Evolutionary conservation across 2,329 filamentous ascomycete genomes (phyloP).

Genomic region (Magnaporthiopsis incrustans): DNA sequence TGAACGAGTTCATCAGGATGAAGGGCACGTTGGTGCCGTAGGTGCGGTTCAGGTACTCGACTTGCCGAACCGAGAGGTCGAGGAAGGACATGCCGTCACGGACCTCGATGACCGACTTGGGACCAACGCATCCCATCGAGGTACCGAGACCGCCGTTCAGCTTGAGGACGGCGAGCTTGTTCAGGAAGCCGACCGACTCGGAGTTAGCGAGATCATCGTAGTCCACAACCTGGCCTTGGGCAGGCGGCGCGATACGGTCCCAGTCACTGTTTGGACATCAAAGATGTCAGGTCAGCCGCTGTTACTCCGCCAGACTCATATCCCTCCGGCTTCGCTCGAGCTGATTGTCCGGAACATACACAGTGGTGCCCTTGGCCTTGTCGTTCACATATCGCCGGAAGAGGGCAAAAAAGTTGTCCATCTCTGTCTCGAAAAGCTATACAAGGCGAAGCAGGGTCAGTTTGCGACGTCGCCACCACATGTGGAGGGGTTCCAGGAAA

Average conservation of each 20-base stretch:
- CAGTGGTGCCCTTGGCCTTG: conserved; percentile 93
- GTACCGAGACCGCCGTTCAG: conserved; percentile 98
- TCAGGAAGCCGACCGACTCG: conserved; percentile 88
- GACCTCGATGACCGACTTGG: conserved; percentile 99
- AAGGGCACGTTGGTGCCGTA: conserved; percentile 97
- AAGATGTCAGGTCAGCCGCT: background rate
- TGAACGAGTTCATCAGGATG: conserved; percentile 99
- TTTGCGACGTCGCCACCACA: background rate
- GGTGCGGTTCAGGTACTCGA: conserved; percentile 97
- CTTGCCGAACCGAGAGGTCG: conserved; percentile 95
- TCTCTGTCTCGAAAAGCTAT: conserved; percentile 93
- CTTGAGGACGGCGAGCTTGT: conserved; percentile 97
- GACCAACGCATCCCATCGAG: conserved; percentile 98
- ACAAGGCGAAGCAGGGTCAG: conserved; percentile 1
- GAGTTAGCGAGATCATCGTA: conserved; percentile 86
- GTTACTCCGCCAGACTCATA: background rate
- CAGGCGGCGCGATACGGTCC: conserved; percentile 92
- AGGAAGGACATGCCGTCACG: conserved; percentile 99
- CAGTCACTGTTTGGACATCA: conserved; percentile 57
- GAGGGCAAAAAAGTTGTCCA: conserved; percentile 99
- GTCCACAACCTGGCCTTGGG: conserved; percentile 87
- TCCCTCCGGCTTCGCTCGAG: background rate
- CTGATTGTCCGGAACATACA: conserved; percentile 42
- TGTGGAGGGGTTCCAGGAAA: background rate
- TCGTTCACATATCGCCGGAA: conserved; percentile 98